phyloP scores from a whole-genome alignment of 495 filamentous ascomycete genomes.

The Hyaloscypha bicolor region DNA sequence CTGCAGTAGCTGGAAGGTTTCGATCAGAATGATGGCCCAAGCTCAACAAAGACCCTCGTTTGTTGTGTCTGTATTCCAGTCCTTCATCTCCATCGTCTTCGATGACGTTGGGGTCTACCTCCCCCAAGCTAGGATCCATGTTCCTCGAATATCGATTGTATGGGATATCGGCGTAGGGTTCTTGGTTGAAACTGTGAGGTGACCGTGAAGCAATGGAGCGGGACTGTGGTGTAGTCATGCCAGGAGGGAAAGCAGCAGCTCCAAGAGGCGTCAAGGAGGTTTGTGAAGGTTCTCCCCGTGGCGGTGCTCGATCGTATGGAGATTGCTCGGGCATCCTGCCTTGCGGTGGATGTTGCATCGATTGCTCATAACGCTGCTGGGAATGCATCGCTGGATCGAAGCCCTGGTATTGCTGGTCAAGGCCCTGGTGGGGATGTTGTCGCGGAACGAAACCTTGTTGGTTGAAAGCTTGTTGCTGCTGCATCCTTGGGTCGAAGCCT shows the following conservation, averaged over 20 bases:
- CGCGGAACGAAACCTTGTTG: background rate
- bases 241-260: constrained; percentile 32
- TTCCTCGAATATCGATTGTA: constrained; percentile 62
- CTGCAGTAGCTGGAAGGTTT: constrained; percentile 35
- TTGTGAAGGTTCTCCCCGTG: constrained; percentile 20
- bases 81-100: constrained; percentile 87
- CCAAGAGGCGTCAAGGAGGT: constrained; percentile 29
- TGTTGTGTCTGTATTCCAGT: constrained; percentile 51
- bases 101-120: constrained; percentile 78
- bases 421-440: background rate
- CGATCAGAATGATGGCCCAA: constrained; percentile 41
- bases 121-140: constrained; percentile 52
- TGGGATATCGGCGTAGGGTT: constrained; percentile 35
- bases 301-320: constrained; percentile 13
- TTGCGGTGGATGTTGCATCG: background rate
- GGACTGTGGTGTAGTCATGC: constrained; percentile 37
- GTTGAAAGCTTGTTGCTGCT: background rate
- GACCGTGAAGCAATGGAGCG: constrained; percentile 39
- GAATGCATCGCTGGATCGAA: background rate
- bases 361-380: background rate
- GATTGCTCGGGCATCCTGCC: constrained; percentile 11
- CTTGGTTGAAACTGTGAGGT: constrained; percentile 36
- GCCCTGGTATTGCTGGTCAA: background rate
- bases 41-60: constrained; percentile 56
- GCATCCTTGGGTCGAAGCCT: background rate